Evolutionary conservation across 345 rosid genomes (phyloP).

Genomic region (Eucalyptus tenuipes): DNA sequence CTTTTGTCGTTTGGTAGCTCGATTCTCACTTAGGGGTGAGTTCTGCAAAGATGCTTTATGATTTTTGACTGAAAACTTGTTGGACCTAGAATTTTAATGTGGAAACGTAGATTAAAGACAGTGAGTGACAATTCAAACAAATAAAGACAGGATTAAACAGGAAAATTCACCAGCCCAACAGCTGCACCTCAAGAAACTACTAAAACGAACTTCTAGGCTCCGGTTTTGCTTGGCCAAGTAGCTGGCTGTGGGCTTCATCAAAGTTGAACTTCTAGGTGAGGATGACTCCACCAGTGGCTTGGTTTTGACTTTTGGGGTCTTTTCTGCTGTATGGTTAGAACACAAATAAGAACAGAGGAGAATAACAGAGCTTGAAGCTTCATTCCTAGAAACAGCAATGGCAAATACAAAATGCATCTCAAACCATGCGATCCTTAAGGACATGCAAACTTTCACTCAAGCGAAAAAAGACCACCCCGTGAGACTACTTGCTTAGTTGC

Average conservation of each 20-base stretch:
- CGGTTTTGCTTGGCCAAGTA: conserved; percentile 65
- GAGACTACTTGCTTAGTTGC: not conserved
- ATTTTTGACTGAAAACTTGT: conserved; percentile 9
- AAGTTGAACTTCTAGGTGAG: conserved; percentile 30
- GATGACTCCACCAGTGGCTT: conserved; percentile 5
- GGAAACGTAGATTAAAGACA: not conserved
- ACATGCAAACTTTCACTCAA: not conserved
- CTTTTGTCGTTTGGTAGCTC: conserved; percentile 70
- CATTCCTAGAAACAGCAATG: not conserved
- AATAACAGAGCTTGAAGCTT: not conserved
- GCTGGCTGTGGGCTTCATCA: conserved; percentile 84
- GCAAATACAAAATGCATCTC: not conserved
- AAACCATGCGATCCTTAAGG: not conserved
- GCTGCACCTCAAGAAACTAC: conserved; percentile 23
- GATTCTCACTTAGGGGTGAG: conserved; percentile 19
- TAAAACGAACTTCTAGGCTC: conserved; percentile 19
- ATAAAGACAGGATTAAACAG: not conserved
- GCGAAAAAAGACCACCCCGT: not conserved
- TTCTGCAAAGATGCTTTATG: conserved; percentile 18
- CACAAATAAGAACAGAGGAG: not conserved
- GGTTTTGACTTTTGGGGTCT: not conserved
- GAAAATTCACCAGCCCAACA: not conserved
- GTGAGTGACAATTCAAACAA: not conserved
- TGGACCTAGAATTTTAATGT: conserved; percentile 20
- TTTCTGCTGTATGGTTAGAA: not conserved